A percentile compares a stretch with the other conserved stretches of the same genome.
Conservation (phyloP, 2,329 filamentous ascomycete genomes). For the Botrytis squamosa region DNA sequence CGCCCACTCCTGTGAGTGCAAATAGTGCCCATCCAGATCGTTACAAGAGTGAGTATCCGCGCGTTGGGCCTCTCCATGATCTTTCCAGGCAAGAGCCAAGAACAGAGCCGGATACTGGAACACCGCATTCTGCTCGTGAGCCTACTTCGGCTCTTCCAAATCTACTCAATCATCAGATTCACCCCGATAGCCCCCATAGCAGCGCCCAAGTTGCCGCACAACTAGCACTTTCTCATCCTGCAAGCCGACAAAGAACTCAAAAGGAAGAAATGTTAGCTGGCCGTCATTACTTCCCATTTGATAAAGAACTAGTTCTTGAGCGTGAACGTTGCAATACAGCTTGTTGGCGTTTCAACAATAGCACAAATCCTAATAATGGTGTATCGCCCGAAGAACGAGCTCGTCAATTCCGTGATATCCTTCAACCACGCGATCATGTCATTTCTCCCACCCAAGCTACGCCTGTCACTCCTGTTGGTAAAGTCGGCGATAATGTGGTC, state of each 20-base stretch:
- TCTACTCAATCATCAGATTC: slow-evolving; percentile 43
- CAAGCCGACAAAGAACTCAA: slow-evolving; percentile 54
- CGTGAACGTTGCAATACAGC: slow-evolving; percentile 81
- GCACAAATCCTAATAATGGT: slow-evolving; percentile 70
- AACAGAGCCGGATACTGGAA: slow-evolving; percentile 48
- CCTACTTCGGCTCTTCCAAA: slow-evolving; percentile 51
- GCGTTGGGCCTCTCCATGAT: slow-evolving; percentile 61
- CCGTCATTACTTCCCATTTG: slow-evolving; percentile 75
- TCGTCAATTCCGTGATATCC: slow-evolving; percentile 68
- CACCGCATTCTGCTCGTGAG: slow-evolving; percentile 43
- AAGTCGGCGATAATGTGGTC: slow-evolving; percentile 70
- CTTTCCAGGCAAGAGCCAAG: slow-evolving; percentile 50
- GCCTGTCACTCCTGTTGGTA: slow-evolving; percentile 54
- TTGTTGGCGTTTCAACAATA: slow-evolving; percentile 84
- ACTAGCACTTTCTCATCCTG: slow-evolving; percentile 39
- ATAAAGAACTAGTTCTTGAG: slow-evolving; percentile 75
- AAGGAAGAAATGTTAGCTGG: slow-evolving; percentile 89
- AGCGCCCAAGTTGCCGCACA: slow-evolving; percentile 38
- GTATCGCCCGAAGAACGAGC: slow-evolving; percentile 67
- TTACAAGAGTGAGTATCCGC: slow-evolving; percentile 55
- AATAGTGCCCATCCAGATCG: slow-evolving; percentile 40
- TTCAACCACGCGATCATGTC: slow-evolving; percentile 60
- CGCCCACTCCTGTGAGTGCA: slow-evolving; percentile 62
- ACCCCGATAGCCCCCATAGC: slow-evolving; percentile 34
- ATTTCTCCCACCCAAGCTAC: slow-evolving; percentile 55